phyloP scores from a whole-genome alignment of 148 eudicot genomes.

The Cornus florida region DNA sequence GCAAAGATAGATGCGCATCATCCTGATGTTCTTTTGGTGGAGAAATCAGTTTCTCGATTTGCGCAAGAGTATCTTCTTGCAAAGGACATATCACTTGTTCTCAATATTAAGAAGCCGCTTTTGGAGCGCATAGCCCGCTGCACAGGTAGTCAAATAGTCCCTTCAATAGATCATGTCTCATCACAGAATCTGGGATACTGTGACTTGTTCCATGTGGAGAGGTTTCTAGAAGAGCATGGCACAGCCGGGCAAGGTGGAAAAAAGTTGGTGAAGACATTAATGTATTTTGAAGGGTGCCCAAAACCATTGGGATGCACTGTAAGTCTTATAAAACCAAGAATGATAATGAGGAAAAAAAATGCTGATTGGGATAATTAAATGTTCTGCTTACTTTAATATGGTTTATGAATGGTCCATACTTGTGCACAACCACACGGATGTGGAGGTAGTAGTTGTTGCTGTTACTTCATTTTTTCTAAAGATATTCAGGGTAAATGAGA shows the following conservation, averaged over 20 bases:
- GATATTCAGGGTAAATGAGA: not conserved
- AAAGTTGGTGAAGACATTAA: conserved; percentile 80
- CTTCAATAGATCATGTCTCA: conserved; percentile 88
- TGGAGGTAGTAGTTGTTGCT: not conserved
- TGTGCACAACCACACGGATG: not conserved
- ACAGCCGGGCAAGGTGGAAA: conserved; percentile 79
- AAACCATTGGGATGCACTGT: conserved; percentile 97
- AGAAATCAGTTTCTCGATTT: conserved; percentile 93
- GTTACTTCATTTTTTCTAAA: not conserved
- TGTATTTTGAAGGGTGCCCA: conserved; percentile 99
- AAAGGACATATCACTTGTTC: conserved; percentile 84
- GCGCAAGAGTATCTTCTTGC: conserved; percentile 93
- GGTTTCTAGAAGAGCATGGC: conserved; percentile 75
- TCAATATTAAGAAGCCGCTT: conserved; percentile 86
- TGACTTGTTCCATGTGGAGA: conserved; percentile 82
- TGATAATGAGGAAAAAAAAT: not conserved
- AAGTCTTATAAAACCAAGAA: conserved; percentile 34
- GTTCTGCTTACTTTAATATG: not conserved
- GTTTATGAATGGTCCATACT: not conserved
- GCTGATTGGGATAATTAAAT: not conserved
- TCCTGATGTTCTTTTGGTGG: conserved; percentile 85
- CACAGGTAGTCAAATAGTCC: conserved; percentile 90
- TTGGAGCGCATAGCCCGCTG: conserved; percentile 98
- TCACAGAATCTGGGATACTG: conserved; percentile 75
- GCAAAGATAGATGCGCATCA: conserved; percentile 86